A percentile compares a stretch with the other conserved stretches of the same genome.
Conservation (phyloP, 2,329 filamentous ascomycete species). For the Grosmannia penicillata region DNA sequence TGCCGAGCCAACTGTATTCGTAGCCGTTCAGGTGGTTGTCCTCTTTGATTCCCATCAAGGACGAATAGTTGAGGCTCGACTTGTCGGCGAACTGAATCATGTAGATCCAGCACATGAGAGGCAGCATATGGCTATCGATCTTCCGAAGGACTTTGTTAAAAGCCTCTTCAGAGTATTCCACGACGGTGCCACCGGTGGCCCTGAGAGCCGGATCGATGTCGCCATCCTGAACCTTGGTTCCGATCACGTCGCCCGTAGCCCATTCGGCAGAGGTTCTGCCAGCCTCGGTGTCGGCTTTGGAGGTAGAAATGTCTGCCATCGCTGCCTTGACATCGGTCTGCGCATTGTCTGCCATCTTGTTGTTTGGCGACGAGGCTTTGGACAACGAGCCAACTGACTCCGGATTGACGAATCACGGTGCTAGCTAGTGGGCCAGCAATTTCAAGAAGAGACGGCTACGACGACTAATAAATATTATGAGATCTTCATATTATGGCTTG, state of each 20-base stretch:
- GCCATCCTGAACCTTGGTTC: neutral
- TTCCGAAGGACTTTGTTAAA: slow-evolving; percentile 39
- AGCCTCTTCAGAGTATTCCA: slow-evolving; percentile 3
- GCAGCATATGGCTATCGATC: slow-evolving; percentile 48
- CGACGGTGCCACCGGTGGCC: slow-evolving; percentile 3
- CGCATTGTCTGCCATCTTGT: too few relatives aligned
- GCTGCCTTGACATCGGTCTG: too few relatives aligned
- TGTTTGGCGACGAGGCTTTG: neutral
- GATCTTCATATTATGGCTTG: neutral
- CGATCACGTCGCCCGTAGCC: neutral
- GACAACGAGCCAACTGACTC: neutral
- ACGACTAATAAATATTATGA: neutral
- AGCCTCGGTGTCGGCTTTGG: neutral
- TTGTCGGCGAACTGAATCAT: slow-evolving; percentile 28
- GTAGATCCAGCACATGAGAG: slow-evolving; percentile 28
- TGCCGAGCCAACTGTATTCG: slow-evolving; percentile 29
- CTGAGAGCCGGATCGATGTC: neutral
- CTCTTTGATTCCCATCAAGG: slow-evolving; percentile 18
- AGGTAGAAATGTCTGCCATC: neutral
- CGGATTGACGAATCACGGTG: neutral
- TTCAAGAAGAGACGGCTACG: neutral
- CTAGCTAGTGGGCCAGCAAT: neutral
- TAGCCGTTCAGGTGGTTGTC: slow-evolving; percentile 20
- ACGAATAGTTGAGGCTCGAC: slow-evolving; percentile 34
- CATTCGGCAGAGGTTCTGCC: neutral